Base-by-base conservation (phyloP, 2,329 filamentous ascomycete genomes). In the Gnomoniopsis sp. region DNA sequence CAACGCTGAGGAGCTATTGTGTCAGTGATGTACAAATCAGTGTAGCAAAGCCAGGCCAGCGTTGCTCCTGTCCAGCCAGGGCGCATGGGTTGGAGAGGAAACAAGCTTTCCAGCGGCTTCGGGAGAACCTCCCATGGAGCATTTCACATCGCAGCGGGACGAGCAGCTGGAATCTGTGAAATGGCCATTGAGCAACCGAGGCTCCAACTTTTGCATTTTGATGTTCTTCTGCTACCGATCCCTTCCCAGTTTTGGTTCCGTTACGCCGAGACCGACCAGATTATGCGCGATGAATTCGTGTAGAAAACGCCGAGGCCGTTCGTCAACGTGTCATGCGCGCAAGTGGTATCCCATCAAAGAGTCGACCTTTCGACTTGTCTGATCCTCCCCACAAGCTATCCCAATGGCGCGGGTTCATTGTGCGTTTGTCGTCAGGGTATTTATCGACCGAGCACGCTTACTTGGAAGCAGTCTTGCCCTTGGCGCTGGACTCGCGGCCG, bases 111-210 rank as follows among this genome's bases (percentile, higher is more conserved):
- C 43, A n/a, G 62, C 65, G 74, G 77, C 85, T 88, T 88, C 85
- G 86, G 87, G 86, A 88, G 74, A 71, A 84, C 84, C 86, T 89
- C 87, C 85, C 85, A 88, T 88, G 86, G 85, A 88, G 74, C 86
- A 87, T 82, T 85, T 87, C 86, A 88, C 84, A 78, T 72, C 74
- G 72, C 67, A 73, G 74, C 73, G 67, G 67, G 71, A 66, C 70
- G 67, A 71, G 71, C 70, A 64, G 64, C 61, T 65, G 56, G 64
- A 51, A 54, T 47, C 65, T 79, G 84, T 86, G 86, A 88, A 87
- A 88, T 82, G 86, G 87, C 87, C 87, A 88, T 88, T 83, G 80
- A 84, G 79, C 85, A 77, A 74, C 75, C 68, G 64, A 72, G 74
- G 71, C 77, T 74, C 73, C 73, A 67, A 75, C 69, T 72, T 69